Conservation (phyloP, 305 asterid genomes). For the Fraxinus greggii region DNA sequence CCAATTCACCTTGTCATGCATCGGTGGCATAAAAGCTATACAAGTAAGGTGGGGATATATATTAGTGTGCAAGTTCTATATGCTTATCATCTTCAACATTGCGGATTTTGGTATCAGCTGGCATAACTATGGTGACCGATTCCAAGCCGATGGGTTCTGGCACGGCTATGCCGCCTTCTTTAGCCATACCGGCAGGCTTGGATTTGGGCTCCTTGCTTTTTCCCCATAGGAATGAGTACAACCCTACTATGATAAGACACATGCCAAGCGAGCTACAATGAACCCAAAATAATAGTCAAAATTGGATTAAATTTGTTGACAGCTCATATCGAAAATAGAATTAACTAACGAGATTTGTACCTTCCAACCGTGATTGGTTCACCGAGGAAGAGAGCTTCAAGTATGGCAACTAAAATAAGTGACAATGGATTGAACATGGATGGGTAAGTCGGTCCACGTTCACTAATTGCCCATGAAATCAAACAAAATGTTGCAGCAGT, state of each 20-base stretch:
- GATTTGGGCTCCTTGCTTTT: conserved; percentile 27
- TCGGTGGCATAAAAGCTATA: background rate
- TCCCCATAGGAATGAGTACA: conserved; percentile 58
- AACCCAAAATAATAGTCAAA: background rate
- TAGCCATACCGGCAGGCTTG: conserved; percentile 2
- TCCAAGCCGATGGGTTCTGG: conserved; percentile 5
- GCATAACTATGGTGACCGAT: conserved; percentile 18
- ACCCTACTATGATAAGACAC: conserved; percentile 45
- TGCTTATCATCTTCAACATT: background rate
- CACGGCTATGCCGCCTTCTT: background rate
- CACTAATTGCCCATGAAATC: conserved; percentile 45
- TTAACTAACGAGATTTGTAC: conserved; percentile 25
- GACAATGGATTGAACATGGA: conserved; percentile 74
- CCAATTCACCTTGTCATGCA: background rate
- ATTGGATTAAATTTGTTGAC: background rate
- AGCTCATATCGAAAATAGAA: background rate
- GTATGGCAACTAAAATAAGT: conserved; percentile 39
- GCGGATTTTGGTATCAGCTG: conserved; percentile 4
- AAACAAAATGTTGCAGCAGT: conserved; percentile 49
- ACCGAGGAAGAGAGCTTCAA: conserved; percentile 45
- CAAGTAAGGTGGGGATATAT: no score
- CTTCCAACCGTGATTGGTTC: conserved; percentile 43
- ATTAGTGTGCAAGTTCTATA: background rate
- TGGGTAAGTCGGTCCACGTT: conserved; percentile 66
- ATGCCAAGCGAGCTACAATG: conserved; percentile 56